Evolutionary conservation across 306 rosid genomes (phyloP).

Genomic region (Prunus dulcis): DNA sequence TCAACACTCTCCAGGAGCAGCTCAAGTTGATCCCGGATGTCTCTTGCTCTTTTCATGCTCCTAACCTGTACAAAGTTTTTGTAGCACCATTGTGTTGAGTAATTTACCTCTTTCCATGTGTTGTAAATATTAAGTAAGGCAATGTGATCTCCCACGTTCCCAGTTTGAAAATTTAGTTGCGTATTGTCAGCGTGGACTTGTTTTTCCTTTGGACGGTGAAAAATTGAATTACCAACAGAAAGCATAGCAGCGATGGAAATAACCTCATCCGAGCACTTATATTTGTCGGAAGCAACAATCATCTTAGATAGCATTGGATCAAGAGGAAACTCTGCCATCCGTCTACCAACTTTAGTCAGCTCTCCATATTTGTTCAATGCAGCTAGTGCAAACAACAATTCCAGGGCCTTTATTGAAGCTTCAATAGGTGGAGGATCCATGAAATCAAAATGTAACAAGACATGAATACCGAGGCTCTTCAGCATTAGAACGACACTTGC

Average conservation of each 20-base stretch:
- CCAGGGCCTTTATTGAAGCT: slow-evolving; percentile 81
- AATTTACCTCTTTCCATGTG: slow-evolving; percentile 87
- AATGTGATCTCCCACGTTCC: slow-evolving; percentile 85
- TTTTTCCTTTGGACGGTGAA: slow-evolving; percentile 85
- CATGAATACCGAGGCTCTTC: slow-evolving; percentile 85
- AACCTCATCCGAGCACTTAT: slow-evolving; percentile 77
- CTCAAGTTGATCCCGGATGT: slow-evolving; percentile 80
- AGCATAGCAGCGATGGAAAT: slow-evolving; percentile 88
- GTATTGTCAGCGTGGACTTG: slow-evolving; percentile 93
- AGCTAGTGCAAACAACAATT: slow-evolving; percentile 63
- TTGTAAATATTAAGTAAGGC: slow-evolving; percentile 77
- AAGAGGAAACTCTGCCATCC: slow-evolving; percentile 96
- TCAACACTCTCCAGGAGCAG: slow-evolving; percentile 75
- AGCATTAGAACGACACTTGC: slow-evolving; percentile 80
- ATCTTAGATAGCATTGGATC: slow-evolving; percentile 93
- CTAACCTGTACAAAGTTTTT: slow-evolving; percentile 89
- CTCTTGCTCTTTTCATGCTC: slow-evolving; percentile 95
- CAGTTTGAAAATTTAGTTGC: slow-evolving; percentile 69
- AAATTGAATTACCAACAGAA: slow-evolving; percentile 79
- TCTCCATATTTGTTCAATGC: slow-evolving; percentile 82
- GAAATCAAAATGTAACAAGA: slow-evolving; percentile 71
- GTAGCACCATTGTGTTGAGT: slow-evolving; percentile 85
- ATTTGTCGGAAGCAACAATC: slow-evolving; percentile 83
- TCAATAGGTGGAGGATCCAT: slow-evolving; percentile 97
- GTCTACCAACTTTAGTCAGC: slow-evolving; percentile 76